phyloP scores from a whole-genome alignment of 306 rosid species.

The barrel medic (Medicago truncatula) region MtrunA17r5.0-ANR NC_053044.1:48317001-48317500 shows the following conservation, averaged over 20 bases:
- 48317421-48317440: constrained; percentile 89
- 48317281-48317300: no score
- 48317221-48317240: not conserved
- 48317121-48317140: not conserved
- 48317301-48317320: not conserved
- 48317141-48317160: not conserved
- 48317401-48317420: constrained; percentile 93
- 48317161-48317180: not conserved
- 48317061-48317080: constrained; percentile 71
- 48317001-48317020: constrained; percentile 71
- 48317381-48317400: constrained; percentile 84
- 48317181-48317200: not conserved
- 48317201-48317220: not conserved
- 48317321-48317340: constrained; percentile 3
- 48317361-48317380: constrained; percentile 46
- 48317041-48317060: constrained; percentile 61
- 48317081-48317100: constrained; percentile 73
- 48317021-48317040: constrained; percentile 68
- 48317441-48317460: constrained; percentile 84
- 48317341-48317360: not conserved
- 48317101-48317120: constrained; percentile 5
- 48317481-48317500: constrained; percentile 69
- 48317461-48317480: constrained; percentile 82
- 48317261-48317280: not conserved
- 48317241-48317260: constrained; percentile 22